Conservation (phyloP, 805 yeast genomes). For the Debaryomyces tyrocola region DNA sequence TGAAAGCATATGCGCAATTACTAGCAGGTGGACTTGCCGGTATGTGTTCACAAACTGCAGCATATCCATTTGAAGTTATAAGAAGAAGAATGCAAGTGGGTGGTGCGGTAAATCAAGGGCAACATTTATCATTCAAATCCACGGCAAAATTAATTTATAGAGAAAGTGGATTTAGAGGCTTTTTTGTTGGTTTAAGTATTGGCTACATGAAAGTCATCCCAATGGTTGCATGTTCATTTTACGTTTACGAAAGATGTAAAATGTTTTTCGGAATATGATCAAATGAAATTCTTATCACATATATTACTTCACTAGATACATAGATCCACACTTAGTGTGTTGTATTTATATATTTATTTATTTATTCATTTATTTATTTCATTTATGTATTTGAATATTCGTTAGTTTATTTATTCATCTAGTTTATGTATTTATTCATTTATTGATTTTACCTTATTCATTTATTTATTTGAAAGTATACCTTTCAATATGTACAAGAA, state of each 20-base stretch:
- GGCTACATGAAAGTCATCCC: conserved; percentile 96
- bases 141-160: conserved; percentile 61
- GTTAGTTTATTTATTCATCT: too few species aligned
- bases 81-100: conserved; percentile 96
- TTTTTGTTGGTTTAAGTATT: conserved; percentile 90
- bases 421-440: not conserved
- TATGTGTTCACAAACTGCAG: conserved; percentile 90
- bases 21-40: conserved; percentile 97
- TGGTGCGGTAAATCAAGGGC: conserved; percentile 65
- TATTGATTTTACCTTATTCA: not conserved
- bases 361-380: conserved; percentile 7
- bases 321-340: not conserved
- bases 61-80: conserved; percentile 94
- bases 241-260: conserved; percentile 88
- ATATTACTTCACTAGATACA: not conserved
- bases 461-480: conserved; percentile 4
- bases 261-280: conserved; percentile 58
- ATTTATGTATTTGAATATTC: not conserved
- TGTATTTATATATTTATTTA: conserved; percentile 4
- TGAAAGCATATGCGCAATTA: conserved; percentile 89
- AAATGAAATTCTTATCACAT: not conserved
- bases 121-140: conserved; percentile 50
- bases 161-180: conserved; percentile 83
- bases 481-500: conserved; percentile 4
- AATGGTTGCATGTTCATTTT: conserved; percentile 96